Evolutionary conservation across 2,329 filamentous ascomycete species (phyloP).

Genomic region (Leptographium galeiforme): DNA sequence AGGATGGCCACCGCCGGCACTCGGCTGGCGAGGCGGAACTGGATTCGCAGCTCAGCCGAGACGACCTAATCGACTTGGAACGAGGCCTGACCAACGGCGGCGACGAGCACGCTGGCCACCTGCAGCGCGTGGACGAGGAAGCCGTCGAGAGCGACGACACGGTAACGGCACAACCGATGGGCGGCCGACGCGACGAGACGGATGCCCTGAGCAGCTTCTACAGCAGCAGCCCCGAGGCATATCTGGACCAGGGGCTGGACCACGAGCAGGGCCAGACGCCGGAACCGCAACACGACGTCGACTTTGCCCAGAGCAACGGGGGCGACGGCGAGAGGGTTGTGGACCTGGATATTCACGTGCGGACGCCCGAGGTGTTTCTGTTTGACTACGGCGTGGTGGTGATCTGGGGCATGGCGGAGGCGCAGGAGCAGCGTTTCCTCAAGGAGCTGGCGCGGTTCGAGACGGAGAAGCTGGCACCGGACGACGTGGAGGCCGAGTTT

Average conservation of each 20-base stretch:
- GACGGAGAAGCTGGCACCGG: constrained; percentile 71
- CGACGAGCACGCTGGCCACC: constrained; percentile 8
- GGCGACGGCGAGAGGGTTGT: constrained; percentile 18
- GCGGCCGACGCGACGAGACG: too few relatives aligned
- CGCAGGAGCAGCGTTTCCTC: constrained; percentile 79
- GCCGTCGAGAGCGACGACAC: constrained; percentile 23
- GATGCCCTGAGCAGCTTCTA: background rate
- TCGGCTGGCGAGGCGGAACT: constrained; percentile 62
- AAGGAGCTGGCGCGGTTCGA: constrained; percentile 94
- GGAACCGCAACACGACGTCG: background rate
- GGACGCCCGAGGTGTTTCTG: constrained; percentile 88
- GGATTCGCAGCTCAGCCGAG: constrained; percentile 34
- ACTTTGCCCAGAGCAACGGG: background rate
- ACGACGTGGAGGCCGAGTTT: constrained; percentile 88
- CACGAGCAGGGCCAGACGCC: background rate
- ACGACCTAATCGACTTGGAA: constrained; percentile 49
- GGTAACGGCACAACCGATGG: background rate
- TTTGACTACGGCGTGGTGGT: constrained; percentile 97
- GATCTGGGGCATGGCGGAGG: constrained; percentile 93
- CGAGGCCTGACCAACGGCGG: constrained; percentile 10
- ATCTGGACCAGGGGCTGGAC: background rate
- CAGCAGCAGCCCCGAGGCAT: background rate
- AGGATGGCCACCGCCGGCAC: constrained; percentile 51
- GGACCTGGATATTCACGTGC: constrained; percentile 77
- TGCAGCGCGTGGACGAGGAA: constrained; percentile 16